phyloP scores from a whole-genome alignment of 345 rosid genomes.

The Theobroma cacao region DNA sequence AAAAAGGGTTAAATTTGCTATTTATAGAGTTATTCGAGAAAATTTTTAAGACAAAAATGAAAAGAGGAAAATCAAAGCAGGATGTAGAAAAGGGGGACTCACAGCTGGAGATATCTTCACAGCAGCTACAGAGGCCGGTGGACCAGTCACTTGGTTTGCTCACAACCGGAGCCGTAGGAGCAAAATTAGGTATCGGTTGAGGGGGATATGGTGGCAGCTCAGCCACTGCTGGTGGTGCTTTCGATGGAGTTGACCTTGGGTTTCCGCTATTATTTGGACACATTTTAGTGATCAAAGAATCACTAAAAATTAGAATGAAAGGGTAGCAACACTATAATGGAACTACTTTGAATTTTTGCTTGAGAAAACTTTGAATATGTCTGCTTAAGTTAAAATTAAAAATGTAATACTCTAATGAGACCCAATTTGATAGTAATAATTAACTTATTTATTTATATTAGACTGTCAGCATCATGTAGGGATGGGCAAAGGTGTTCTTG shows the following conservation, averaged over 20 bases:
- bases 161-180: neutral
- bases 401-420: neutral
- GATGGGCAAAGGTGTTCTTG: neutral
- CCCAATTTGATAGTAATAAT: neutral
- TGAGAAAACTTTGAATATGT: neutral
- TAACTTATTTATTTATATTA: neutral
- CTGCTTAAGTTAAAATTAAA: neutral
- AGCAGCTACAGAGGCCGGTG: constrained; percentile 27
- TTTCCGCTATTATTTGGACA: neutral
- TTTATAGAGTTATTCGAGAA: neutral
- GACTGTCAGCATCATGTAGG: neutral
- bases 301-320: neutral
- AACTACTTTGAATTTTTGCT: neutral
- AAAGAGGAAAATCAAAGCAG: neutral
- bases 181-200: neutral
- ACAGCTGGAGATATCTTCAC: constrained; percentile 21
- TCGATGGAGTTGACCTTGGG: neutral
- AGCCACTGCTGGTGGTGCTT: neutral
- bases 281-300: neutral
- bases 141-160: constrained; percentile 13
- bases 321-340: neutral
- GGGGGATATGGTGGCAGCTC: neutral
- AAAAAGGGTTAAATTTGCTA: neutral
- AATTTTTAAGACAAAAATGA: neutral
- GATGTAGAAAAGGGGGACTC: neutral